Evolutionary conservation across 2,329 filamentous ascomycete genomes (phyloP).

Genomic region (Venturia pyrina): DNA sequence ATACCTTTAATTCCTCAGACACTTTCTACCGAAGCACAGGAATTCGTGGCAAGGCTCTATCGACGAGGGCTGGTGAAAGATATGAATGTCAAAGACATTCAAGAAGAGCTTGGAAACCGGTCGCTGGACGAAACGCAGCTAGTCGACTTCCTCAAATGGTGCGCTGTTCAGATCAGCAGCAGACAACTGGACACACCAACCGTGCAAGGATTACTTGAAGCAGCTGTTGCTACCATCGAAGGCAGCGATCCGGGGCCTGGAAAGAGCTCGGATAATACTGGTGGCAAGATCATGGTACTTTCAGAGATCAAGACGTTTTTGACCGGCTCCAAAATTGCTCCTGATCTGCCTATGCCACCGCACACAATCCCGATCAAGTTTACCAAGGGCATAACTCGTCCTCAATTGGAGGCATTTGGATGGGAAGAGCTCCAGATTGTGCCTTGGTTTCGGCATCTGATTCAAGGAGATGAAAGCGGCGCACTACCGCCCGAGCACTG

Average conservation of each 20-base stretch:
- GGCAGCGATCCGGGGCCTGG: conserved; percentile 16
- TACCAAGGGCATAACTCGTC: conserved; percentile 56
- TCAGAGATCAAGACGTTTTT: conserved; percentile 66
- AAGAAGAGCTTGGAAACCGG: conserved; percentile 69
- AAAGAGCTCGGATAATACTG: conserved; percentile 24
- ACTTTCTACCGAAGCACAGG: conserved; percentile 58
- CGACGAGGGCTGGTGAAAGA: conserved; percentile 81
- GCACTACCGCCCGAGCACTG: conserved; percentile 54
- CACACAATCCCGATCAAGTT: conserved; percentile 78
- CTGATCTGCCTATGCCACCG: conserved; percentile 69
- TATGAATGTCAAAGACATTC: conserved; percentile 80
- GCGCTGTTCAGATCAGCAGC: conserved; percentile 58
- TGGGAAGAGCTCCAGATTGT: conserved; percentile 81
- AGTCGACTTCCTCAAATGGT: conserved; percentile 75
- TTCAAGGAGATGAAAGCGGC: conserved; percentile 54
- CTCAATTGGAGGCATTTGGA: conserved; percentile 68
- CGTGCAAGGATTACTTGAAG: conserved; percentile 62
- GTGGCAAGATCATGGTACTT: conserved; percentile 66
- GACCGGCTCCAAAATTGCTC: conserved; percentile 66
- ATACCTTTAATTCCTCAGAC: conserved; percentile 47
- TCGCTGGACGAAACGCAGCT: conserved; percentile 72
- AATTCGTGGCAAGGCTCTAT: conserved; percentile 71
- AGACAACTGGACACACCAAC: conserved; percentile 62
- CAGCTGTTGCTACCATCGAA: conserved; percentile 52
- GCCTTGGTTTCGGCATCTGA: conserved; percentile 73